Conservation (phyloP, 2,329 filamentous ascomycete genomes). For the Cryphonectria nitschkei region DNA sequence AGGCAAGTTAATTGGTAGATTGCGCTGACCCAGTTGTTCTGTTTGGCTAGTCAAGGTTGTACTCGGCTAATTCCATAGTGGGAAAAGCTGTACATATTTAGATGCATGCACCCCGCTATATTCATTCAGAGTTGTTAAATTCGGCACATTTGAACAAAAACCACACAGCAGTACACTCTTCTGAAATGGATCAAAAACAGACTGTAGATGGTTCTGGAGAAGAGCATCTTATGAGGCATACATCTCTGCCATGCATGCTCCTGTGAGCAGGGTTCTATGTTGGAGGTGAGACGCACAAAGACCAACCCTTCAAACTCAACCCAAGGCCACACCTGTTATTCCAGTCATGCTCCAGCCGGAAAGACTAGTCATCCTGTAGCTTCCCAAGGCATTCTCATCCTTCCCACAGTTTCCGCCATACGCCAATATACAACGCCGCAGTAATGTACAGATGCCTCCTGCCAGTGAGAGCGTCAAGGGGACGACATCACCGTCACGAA, state of each 20-base stretch:
- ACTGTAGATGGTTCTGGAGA: background rate
- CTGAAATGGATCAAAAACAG: background rate
- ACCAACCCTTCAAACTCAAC: background rate
- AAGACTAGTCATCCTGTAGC: background rate
- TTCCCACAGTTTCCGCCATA: conserved; percentile 10
- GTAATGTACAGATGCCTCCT: conserved; percentile 17
- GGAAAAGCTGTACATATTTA: background rate
- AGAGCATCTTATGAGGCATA: background rate
- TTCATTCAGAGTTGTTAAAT: background rate
- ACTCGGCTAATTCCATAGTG: background rate
- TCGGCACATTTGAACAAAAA: background rate
- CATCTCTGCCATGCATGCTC: background rate
- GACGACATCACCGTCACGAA: background rate
- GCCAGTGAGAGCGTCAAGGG: background rate
- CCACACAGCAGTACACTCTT: background rate
- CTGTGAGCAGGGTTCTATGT: conserved; percentile 8
- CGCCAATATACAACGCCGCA: conserved; percentile 18
- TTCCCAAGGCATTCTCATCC: background rate
- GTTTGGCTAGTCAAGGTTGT: background rate
- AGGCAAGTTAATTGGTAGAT: background rate
- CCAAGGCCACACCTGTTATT: background rate
- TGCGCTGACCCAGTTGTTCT: background rate
- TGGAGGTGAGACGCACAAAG: background rate
- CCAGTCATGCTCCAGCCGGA: background rate
- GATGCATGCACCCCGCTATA: background rate